Base-by-base conservation (phyloP, 352 stramenopile species). In the Pythium chondricola region DNA sequence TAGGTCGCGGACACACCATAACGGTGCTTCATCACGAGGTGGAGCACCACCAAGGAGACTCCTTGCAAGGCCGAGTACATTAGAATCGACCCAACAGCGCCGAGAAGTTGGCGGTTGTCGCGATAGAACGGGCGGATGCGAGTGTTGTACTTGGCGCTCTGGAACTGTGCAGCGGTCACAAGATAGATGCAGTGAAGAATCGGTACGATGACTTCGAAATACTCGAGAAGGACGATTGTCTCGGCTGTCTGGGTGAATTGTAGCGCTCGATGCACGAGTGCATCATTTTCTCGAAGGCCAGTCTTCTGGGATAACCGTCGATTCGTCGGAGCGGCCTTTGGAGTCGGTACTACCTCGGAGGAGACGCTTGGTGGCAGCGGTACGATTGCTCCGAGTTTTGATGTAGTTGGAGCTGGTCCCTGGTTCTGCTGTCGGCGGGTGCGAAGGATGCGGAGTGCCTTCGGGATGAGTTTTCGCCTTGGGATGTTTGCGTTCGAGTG, bases 201-300 rank as follows among this genome's bases (percentile, higher is more conserved):
- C 4, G 49, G 49, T 8, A 57, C 43, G 21, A 44, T 44, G 2
- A 57, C 49, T 35, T 57, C 49, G 17, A 50, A 50, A 25, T 57
- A 57, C 40, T 57, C 49, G 24, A 57, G 25, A 2, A 57, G 41
- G 4, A 57, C 20, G 14, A 57, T 38, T 22, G 39, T 40, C 32
- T 57, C 49, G 13, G 49, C 49, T 29, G 49, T 32, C 9, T 36
- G 10, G 7, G 33, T 33, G n/a, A 50, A 17, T 18, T 50, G 33
- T 2, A 57, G 41, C 16, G 49, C 49, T 25, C 50, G 40, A 16
- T 16, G 8, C 22, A 57, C 30, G 40, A 57, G 24, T 9, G 33
- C 18, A 6, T 25, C 26, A 4, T 56, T 20, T 38, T 8, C 25
- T 31, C 21, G 35, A 4, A 16, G 3, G 10, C 3, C 8, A n/a